phyloP scores from a whole-genome alignment of 139 green algal genomes.

The Chlorella sp. region DNA sequence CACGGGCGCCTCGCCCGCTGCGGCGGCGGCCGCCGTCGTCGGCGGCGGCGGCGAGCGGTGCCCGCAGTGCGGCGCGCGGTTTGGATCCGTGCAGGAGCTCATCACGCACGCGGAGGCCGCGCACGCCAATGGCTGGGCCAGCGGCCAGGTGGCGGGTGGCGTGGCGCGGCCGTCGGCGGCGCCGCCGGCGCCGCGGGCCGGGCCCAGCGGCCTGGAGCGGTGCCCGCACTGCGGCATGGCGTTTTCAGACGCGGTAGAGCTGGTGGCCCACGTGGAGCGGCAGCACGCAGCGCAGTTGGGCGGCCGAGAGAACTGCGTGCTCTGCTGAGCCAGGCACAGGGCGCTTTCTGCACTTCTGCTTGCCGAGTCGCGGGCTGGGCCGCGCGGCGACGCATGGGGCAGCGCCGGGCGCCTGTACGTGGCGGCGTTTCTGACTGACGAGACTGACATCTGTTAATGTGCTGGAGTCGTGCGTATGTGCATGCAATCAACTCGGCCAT shows the following conservation, averaged over 20 bases:
- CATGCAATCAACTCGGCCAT: too few species aligned
- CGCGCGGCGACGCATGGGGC: too few species aligned
- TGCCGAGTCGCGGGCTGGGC: too few species aligned
- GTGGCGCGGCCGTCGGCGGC: not conserved
- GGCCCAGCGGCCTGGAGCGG: conserved; percentile 20
- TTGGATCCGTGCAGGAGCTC: conserved; percentile 46
- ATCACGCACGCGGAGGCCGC: conserved; percentile 50
- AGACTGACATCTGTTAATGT: too few species aligned
- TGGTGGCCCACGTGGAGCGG: conserved; percentile 48
- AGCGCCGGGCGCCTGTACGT: too few species aligned
- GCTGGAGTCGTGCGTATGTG: too few species aligned
- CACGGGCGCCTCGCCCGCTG: not conserved
- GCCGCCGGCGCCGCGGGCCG: not conserved
- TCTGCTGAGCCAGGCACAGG: too few species aligned
- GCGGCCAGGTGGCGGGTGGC: not conserved
- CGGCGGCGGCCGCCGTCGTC: not conserved
- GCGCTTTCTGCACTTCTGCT: too few species aligned
- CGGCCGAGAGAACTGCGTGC: conserved; percentile 12
- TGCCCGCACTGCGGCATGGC: conserved; percentile 42
- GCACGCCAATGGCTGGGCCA: conserved; percentile 33
- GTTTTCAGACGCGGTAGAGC: conserved; percentile 39
- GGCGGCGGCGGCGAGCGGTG: conserved; percentile 36
- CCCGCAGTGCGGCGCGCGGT: conserved; percentile 45
- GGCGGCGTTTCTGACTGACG: too few species aligned
- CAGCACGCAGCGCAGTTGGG: conserved; percentile 18